Conservation (phyloP, 139 green algal species). For the Haematococcus sp. region DNA sequence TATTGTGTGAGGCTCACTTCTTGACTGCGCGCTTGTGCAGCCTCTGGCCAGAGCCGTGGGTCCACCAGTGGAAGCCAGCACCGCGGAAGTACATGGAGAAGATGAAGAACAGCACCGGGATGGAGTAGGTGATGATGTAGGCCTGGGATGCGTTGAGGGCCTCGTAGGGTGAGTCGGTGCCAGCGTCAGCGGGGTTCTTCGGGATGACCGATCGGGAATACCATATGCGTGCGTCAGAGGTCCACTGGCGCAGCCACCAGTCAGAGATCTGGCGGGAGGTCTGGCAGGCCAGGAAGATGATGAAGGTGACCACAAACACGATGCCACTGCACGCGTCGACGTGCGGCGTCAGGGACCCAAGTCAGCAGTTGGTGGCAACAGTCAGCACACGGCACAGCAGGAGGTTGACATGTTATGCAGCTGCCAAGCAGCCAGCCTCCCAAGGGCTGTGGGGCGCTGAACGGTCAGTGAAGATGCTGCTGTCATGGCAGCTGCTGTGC, state of each 20-base stretch:
- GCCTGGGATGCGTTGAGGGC: not conserved
- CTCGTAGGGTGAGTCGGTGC: constrained; percentile 11
- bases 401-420: too few species aligned
- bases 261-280: constrained; percentile 46
- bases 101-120: constrained; percentile 41
- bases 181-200: not conserved
- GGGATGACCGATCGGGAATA: constrained; percentile 5
- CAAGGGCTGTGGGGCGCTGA: too few species aligned
- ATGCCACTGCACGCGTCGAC: too few species aligned
- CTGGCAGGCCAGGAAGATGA: constrained; percentile 56
- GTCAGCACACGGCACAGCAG: too few species aligned
- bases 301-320: constrained; percentile 33
- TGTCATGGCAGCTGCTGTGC: too few species aligned
- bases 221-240: constrained; percentile 6
- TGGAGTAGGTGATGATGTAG: constrained; percentile 49
- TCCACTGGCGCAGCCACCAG: constrained; percentile 27
- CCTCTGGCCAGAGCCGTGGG: constrained; percentile 33
- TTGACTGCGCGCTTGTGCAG: constrained; percentile 32
- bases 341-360: too few species aligned
- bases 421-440: too few species aligned
- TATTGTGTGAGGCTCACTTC: not conserved
- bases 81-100: constrained; percentile 55
- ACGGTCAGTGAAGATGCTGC: too few species aligned
- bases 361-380: too few species aligned
- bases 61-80: constrained; percentile 40